Conservation (phyloP, 495 filamentous ascomycete genomes). For the Aspergillus homomorphus region DNA sequence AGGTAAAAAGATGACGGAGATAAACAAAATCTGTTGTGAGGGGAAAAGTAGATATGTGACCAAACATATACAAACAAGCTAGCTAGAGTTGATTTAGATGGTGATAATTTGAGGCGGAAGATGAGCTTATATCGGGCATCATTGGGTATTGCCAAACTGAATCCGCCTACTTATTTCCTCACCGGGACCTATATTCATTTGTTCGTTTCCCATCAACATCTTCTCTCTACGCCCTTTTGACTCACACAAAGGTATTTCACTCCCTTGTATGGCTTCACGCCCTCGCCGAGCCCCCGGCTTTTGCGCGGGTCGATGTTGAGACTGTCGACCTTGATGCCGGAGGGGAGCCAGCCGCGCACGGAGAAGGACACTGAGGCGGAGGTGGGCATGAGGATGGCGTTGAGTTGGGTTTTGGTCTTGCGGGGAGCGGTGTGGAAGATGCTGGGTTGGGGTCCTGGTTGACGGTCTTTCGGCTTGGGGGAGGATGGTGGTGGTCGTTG, state of each 20-base stretch:
- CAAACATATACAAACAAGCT: too few relatives aligned
- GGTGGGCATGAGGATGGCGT: slow-evolving; percentile 85
- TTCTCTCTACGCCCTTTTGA: slow-evolving; percentile 72
- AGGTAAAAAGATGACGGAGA: too few relatives aligned
- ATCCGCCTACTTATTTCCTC: too few relatives aligned
- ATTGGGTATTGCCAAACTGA: too few relatives aligned
- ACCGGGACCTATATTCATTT: too few relatives aligned
- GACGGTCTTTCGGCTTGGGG: slow-evolving; percentile 1
- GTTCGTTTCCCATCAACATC: too few relatives aligned
- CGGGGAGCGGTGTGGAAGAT: slow-evolving; percentile 32
- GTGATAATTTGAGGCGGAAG: too few relatives aligned
- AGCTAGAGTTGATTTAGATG: too few relatives aligned
- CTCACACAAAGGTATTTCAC: slow-evolving; percentile 96
- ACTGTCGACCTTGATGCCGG: slow-evolving; percentile 90
- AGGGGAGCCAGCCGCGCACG: slow-evolving; percentile 92
- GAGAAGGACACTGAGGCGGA: slow-evolving; percentile 84
- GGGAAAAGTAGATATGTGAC: too few relatives aligned
- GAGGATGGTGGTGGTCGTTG: neutral
- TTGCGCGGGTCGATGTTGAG: slow-evolving; percentile 79
- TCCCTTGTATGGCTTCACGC: slow-evolving; percentile 93
- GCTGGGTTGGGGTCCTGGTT: slow-evolving; percentile 17
- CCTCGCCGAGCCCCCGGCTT: slow-evolving; percentile 81
- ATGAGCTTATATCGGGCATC: too few relatives aligned
- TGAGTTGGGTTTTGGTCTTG: slow-evolving; percentile 58
- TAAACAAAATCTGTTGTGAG: too few relatives aligned